A percentile compares a stretch with the other conserved stretches of the same genome.
These are phyloP conservation scores for Tetrahymena thermophila DNA, from an alignment of 73 alveolate genomes.

Conservation along the genomic window DNA sequence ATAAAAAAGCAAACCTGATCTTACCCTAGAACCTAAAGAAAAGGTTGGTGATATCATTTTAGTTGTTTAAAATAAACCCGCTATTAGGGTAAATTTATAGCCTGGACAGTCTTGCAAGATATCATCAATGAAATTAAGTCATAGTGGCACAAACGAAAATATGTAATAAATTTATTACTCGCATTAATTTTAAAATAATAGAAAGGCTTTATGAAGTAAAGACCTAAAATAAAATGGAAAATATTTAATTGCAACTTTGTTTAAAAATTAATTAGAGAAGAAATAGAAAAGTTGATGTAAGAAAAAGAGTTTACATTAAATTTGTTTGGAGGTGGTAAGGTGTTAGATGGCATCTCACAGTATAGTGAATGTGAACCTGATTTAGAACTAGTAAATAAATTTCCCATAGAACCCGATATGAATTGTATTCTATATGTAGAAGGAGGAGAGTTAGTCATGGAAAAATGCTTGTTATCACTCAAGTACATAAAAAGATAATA, in stretches of 20 bases:
- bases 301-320: constrained; percentile 51
- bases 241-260: neutral
- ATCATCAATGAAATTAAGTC: constrained; percentile 23
- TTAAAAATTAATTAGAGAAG: neutral
- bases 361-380: constrained; percentile 18
- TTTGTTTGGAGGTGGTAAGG: constrained; percentile 13
- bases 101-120: constrained; percentile 15
- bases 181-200: neutral
- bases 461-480: constrained; percentile 30
- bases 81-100: constrained; percentile 14
- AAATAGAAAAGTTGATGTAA: constrained; percentile 36
- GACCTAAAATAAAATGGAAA: neutral
- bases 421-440: constrained; percentile 23
- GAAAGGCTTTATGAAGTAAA: neutral
- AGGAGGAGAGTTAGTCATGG: constrained; percentile 33
- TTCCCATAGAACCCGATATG: constrained; percentile 25
- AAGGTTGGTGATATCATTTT: constrained; percentile 26
- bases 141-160: constrained; percentile 34
- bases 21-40: constrained; percentile 27
- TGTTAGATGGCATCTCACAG: constrained; percentile 4
- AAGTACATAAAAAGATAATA: neutral
- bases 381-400: constrained; percentile 18
- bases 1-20: constrained; percentile 13
- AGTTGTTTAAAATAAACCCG: constrained; percentile 20
- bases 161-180: neutral